These are phyloP conservation scores for Tolypocladium cylindrosporum DNA, from an alignment of 2,329 filamentous ascomycete genomes.

Conservation along the genomic window DNA sequence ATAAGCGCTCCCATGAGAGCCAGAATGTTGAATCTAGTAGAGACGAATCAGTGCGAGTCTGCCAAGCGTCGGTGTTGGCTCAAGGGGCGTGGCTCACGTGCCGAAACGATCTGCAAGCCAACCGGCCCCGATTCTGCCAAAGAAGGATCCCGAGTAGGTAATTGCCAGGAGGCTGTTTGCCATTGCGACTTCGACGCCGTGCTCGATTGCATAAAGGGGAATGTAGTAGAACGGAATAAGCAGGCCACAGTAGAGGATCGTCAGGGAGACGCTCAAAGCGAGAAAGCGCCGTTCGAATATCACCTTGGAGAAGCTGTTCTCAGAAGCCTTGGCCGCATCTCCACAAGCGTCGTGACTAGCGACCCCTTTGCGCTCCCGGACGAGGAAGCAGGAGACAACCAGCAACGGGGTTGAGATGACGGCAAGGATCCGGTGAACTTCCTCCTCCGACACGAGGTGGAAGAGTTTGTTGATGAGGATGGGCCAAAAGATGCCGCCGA, in stretches of 20 bases:
- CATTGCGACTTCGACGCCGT: slow-evolving; percentile 34
- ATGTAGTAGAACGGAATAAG: slow-evolving; percentile 20
- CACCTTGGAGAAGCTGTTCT: slow-evolving; percentile 14
- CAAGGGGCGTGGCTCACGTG: slow-evolving; percentile 13
- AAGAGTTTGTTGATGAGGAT: slow-evolving; percentile 12
- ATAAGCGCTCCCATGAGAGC: slow-evolving; percentile 10
- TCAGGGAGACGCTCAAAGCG: slow-evolving; percentile 9
- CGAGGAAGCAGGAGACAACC: slow-evolving; percentile 13
- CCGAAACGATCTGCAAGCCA: slow-evolving; percentile 41
- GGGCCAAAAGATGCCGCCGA: slow-evolving; percentile 21
- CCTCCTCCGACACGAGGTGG: slow-evolving; percentile 1
- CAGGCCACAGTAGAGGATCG: slow-evolving; percentile 18
- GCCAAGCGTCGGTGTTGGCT: neutral
- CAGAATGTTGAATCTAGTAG: slow-evolving; percentile 29
- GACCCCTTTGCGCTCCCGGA: slow-evolving; percentile 14
- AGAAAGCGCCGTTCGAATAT: slow-evolving; percentile 14
- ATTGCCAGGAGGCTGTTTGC: slow-evolving; percentile 53
- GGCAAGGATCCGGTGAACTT: slow-evolving; percentile 10
- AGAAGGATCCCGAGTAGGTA: slow-evolving; percentile 46
- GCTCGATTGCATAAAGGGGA: slow-evolving; percentile 40
- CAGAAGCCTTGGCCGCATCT: slow-evolving; percentile 2
- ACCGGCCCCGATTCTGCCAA: slow-evolving; percentile 42
- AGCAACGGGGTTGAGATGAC: slow-evolving; percentile 15
- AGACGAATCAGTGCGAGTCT: neutral
- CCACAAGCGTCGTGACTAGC: slow-evolving; percentile 7